Evolutionary conservation across 2,329 filamentous ascomycete species (phyloP).

Genomic region (Sclerotinia trifoliorum): DNA sequence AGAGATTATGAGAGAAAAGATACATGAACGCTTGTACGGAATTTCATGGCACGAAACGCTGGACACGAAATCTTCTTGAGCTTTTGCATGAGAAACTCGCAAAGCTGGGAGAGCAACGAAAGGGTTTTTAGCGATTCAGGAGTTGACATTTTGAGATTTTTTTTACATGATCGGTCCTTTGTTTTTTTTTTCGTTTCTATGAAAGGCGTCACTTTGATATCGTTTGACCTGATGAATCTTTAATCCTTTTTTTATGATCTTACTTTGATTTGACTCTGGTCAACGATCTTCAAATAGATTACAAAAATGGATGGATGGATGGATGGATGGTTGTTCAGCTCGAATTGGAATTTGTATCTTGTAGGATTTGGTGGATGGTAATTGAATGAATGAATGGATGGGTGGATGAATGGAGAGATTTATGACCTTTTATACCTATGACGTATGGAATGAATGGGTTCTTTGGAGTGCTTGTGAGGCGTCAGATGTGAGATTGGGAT

Average conservation of each 20-base stretch:
- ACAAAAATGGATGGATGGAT: slow-evolving; percentile 19
- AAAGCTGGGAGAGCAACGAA: slow-evolving; percentile 26
- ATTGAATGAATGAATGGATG: slow-evolving; percentile 26
- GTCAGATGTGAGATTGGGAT: no score
- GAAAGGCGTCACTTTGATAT: slow-evolving; percentile 34
- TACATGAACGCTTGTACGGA: slow-evolving; percentile 28
- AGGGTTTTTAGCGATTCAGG: slow-evolving; percentile 40
- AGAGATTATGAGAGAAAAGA: slow-evolving; percentile 12
- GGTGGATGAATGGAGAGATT: slow-evolving; percentile 24
- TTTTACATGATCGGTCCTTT: slow-evolving; percentile 30
- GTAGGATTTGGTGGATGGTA: slow-evolving; percentile 37
- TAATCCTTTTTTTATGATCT: slow-evolving; percentile 9
- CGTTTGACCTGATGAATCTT: slow-evolving; percentile 24
- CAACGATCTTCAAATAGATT: slow-evolving; percentile 8
- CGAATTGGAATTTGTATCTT: slow-evolving; percentile 35
- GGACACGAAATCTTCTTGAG: slow-evolving; percentile 37
- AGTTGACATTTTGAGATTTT: slow-evolving; percentile 43
- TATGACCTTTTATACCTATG: slow-evolving; percentile 27
- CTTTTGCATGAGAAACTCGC: slow-evolving; percentile 42
- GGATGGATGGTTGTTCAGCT: slow-evolving; percentile 12
- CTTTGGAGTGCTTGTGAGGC: no score
- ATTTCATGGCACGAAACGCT: slow-evolving; percentile 27
- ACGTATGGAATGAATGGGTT: no score
- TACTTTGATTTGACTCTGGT: slow-evolving; percentile 12
- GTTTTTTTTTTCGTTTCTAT: slow-evolving; percentile 26